These are phyloP conservation scores for Yarrowia sp. DNA, from an alignment of 805 yeast genomes.

Conservation along the genomic window DNA sequence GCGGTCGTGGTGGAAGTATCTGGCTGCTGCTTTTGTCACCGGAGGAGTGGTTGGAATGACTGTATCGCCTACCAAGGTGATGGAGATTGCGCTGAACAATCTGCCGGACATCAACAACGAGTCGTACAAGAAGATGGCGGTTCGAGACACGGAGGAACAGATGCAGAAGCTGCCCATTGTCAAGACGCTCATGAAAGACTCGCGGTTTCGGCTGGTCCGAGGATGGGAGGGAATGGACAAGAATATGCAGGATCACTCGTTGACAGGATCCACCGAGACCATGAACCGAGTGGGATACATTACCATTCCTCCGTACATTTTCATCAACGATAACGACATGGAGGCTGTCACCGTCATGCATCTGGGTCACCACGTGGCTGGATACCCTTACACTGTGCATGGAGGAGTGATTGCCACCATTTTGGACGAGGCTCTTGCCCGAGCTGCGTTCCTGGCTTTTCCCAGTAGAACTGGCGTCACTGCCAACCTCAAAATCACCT, in stretches of 20 bases:
- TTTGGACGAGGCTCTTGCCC: slow-evolving; percentile 80
- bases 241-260: slow-evolving; percentile 3
- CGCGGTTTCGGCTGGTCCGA: slow-evolving; percentile 17
- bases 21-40: slow-evolving; percentile 8
- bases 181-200: slow-evolving; percentile 8
- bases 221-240: slow-evolving; percentile 25
- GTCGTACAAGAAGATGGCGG: not conserved
- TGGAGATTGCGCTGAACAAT: slow-evolving; percentile 11
- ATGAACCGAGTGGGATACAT: slow-evolving; percentile 75
- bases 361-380: slow-evolving; percentile 73
- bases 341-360: slow-evolving; percentile 69
- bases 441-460: slow-evolving; percentile 76
- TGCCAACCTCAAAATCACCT: slow-evolving; percentile 66
- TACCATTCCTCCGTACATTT: slow-evolving; percentile 67
- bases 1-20: slow-evolving; percentile 12
- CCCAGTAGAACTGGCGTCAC: slow-evolving; percentile 89
- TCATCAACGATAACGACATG: slow-evolving; percentile 52
- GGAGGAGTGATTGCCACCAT: slow-evolving; percentile 83
- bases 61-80: slow-evolving; percentile 18
- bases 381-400: slow-evolving; percentile 83
- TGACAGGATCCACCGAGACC: slow-evolving; percentile 46
- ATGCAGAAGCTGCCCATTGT: slow-evolving; percentile 14
- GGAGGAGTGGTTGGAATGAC: slow-evolving; percentile 16
- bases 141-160: slow-evolving; percentile 4
- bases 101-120: slow-evolving; percentile 14